Evolutionary conservation across 352 stramenopile species (phyloP), one percentile per base, ranked within the genome.

Genomic region (Pythium grandisporangium): DNA sequence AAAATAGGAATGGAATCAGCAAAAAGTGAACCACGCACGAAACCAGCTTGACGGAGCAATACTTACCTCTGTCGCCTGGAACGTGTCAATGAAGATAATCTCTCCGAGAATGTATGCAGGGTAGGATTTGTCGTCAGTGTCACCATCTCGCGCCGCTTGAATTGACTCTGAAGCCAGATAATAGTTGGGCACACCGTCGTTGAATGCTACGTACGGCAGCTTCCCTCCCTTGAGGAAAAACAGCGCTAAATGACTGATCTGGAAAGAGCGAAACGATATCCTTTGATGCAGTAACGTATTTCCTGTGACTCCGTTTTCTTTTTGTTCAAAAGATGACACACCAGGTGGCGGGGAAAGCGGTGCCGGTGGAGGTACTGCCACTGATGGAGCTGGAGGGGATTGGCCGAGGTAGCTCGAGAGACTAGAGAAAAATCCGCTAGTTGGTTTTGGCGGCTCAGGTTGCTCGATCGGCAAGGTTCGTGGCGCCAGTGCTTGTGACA

Each of bases 41-140:
- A n/a, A n/a, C n/a, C n/a, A n/a, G n/a, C n/a, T n/a, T n/a, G n/a
- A n/a, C 16, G 5, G 20, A 42, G 4, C 27, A 40, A 14, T 17
- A 29, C 62, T 19, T 63, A 85, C 76, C 72, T 89, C 76, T 1
- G 70, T 85, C 21, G 76, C 76, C 53, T 87, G 73, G 46, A 86
- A 87, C 27, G 73, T 75, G 51, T 87, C 76, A 29, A 90, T 90
- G 38, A 90, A 85, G 50, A 89, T 89, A 51, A 89, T 86, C 36
- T 89, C 73, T 21, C 76, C 76, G 38, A 66, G 74, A 26, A 90
- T 85, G 55, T 90, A 90, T 12, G 73, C 71, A 17, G 76, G 76
- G 6, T 70, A 66, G 19, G 70, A 68, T 17, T 63, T 75, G 46
- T 85, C 72, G 26, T 45, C 63, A n/a, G 60, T 58, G 7, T 59